A percentile compares a stretch with the other conserved stretches of the same genome.
phyloP scores from a whole-genome alignment of 805 yeast species.

The Barnettozyma wickerhamii region DNA sequence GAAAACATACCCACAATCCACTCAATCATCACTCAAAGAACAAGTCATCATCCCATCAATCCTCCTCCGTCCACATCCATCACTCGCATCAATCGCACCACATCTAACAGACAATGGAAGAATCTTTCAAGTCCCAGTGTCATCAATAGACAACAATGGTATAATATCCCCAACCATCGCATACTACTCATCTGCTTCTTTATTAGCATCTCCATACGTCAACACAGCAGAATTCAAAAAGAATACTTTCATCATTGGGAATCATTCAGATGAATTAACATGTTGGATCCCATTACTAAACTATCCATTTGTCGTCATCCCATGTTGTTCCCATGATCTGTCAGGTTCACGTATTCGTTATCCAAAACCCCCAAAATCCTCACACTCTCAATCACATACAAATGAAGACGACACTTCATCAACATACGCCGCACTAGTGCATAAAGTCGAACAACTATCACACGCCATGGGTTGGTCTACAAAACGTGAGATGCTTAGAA shows the following conservation, averaged over 20 bases:
- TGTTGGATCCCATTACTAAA: conserved; percentile 92
- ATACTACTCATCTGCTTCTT: conserved; percentile 38
- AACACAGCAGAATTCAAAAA: conserved; percentile 63
- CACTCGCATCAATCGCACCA: conserved; percentile 48
- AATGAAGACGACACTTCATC: no score
- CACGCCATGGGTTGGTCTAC: conserved; percentile 74
- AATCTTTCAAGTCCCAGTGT: conserved; percentile 44
- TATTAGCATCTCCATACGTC: conserved; percentile 49
- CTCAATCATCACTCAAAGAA: conserved; percentile 56
- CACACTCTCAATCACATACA: no score
- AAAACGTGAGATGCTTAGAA: conserved; percentile 81
- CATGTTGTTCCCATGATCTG: conserved; percentile 90
- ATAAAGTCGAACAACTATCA: conserved; percentile 73
- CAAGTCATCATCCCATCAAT: conserved; percentile 81
- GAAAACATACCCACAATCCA: conserved; percentile 65
- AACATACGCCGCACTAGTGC: conserved; percentile 84
- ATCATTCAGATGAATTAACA: conserved; percentile 92
- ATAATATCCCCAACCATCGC: conserved; percentile 41
- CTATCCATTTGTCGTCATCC: conserved; percentile 85
- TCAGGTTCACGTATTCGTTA: conserved; percentile 73
- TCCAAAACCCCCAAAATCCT: no score
- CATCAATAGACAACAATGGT: conserved; percentile 17
- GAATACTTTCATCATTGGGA: conserved; percentile 83
- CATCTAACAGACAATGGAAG: conserved; percentile 57
- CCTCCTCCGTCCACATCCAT: conserved; percentile 66